Evolutionary conservation across 2,329 filamentous ascomycete species (phyloP).

Genomic region (Penicillium rolfsii): DNA sequence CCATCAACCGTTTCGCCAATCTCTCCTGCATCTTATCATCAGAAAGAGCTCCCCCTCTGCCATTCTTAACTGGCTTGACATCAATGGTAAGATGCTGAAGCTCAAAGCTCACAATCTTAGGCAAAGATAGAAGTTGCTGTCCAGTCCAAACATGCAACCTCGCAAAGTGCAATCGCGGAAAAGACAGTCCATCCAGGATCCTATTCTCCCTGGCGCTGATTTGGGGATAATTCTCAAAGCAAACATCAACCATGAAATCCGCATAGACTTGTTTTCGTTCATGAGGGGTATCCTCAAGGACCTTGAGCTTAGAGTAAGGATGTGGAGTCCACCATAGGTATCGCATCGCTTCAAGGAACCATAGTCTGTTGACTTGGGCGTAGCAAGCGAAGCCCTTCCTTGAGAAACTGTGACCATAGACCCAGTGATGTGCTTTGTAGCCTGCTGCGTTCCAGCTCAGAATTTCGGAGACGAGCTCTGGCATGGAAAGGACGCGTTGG

Average conservation of each 20-base stretch:
- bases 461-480: neutral
- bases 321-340: neutral
- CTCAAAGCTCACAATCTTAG: neutral
- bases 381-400: neutral
- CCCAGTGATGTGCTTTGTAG: neutral
- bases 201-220: neutral
- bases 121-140: neutral
- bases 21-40: neutral
- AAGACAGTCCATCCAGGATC: neutral
- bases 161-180: neutral
- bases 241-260: neutral
- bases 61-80: neutral
- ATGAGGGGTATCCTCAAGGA: neutral
- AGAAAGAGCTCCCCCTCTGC: neutral
- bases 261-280: neutral
- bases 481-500: neutral
- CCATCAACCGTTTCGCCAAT: neutral
- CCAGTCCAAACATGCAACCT: neutral
- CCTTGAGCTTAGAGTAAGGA: neutral
- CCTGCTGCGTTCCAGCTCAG: neutral
- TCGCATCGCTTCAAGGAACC: slow-evolving; percentile 2
- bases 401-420: neutral
- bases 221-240: neutral
- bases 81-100: neutral
- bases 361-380: neutral